These are phyloP conservation scores for Mycena leptocephala DNA, from an alignment of 768 basidiomycete species.

Conservation along the genomic window DNA sequence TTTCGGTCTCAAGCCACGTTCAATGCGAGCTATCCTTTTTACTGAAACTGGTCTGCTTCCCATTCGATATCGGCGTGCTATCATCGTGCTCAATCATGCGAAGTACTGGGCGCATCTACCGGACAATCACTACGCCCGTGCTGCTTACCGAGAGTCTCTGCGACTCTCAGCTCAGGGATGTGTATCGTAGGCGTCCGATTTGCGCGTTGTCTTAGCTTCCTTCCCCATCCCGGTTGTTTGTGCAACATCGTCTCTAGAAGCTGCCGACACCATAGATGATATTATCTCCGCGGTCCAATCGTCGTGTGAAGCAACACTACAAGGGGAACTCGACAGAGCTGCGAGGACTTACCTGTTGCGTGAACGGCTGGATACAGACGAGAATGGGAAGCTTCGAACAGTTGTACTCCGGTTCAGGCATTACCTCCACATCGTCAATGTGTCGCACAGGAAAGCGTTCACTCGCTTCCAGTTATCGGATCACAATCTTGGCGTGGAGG, in stretches of 20 bases:
- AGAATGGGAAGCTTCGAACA: neutral
- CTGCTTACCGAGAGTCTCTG: neutral
- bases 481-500: neutral
- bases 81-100: no score
- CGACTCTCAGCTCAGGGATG: neutral
- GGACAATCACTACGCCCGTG: neutral
- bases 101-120: slow-evolving; percentile 17
- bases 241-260: neutral
- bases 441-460: neutral
- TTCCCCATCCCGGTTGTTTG: neutral
- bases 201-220: neutral
- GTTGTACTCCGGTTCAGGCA: neutral
- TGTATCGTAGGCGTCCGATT: slow-evolving; percentile 9
- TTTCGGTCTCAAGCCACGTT: slow-evolving; percentile 13
- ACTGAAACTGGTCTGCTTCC: slow-evolving; percentile 47
- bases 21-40: slow-evolving; percentile 35
- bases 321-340: no score
- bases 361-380: no score
- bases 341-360: no score
- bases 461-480: slow-evolving; percentile 3
- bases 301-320: no score
- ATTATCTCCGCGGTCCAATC: neutral
- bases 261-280: neutral
- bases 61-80: no score
- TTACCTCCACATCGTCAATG: neutral